Conservation (phyloP, 148 eudicot genomes). For the Arbutus unedo region DNA sequence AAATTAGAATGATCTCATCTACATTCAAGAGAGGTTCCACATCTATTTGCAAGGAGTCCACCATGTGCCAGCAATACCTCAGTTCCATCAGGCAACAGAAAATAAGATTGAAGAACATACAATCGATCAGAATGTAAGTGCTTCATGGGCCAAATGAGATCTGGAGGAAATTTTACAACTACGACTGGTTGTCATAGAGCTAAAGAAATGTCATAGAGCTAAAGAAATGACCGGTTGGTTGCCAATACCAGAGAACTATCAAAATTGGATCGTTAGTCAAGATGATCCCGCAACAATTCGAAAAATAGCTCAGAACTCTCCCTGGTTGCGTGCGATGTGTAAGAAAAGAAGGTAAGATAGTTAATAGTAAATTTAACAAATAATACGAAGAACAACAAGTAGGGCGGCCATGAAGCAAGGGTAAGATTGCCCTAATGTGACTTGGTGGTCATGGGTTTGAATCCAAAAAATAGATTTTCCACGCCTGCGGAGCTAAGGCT, state of each 20-base stretch:
- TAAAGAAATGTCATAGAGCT: background rate
- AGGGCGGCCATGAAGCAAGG: no score
- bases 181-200: no score
- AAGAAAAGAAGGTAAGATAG: background rate
- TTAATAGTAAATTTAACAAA: background rate
- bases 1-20: no score
- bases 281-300: background rate
- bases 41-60: background rate
- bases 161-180: no score
- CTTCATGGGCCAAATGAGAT: background rate
- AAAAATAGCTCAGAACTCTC: background rate
- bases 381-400: background rate
- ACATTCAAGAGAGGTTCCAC: background rate
- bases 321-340: conserved; percentile 4
- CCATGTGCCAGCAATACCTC: background rate
- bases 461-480: no score
- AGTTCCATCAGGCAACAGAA: background rate
- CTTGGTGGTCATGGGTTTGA: no score
- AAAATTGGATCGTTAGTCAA: background rate
- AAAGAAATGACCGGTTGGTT: background rate
- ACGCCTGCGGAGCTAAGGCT: no score
- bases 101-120: background rate
- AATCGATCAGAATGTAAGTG: background rate
- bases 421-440: no score
- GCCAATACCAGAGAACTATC: background rate